Percentiles rank a stretch among this genome's conserved stretches.
Evolutionary conservation across 2,329 filamentous ascomycete genomes (phyloP).

Genomic region (Boeremia lycopersici): DNA sequence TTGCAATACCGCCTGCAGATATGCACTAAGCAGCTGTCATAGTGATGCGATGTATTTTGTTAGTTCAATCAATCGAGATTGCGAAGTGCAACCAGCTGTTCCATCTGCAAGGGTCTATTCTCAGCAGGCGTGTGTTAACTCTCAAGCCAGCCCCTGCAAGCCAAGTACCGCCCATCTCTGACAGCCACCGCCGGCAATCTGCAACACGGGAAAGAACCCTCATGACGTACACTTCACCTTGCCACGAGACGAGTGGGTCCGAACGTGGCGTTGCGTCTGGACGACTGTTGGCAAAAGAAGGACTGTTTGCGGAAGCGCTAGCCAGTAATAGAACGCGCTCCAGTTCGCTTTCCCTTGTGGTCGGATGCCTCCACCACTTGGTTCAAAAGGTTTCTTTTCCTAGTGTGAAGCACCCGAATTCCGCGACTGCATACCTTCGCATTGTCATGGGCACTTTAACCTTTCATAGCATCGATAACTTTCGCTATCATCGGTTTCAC

Average conservation of each 20-base stretch:
- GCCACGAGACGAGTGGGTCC: slow-evolving; percentile 47
- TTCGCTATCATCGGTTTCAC: too few relatives aligned
- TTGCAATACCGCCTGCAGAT: slow-evolving; percentile 11
- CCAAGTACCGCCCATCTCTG: slow-evolving; percentile 31
- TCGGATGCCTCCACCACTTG: slow-evolving; percentile 20
- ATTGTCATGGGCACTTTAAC: neutral
- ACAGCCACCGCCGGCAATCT: slow-evolving; percentile 43
- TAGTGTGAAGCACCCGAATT: slow-evolving; percentile 2
- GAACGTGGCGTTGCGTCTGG: slow-evolving; percentile 44
- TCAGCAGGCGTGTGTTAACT: slow-evolving; percentile 10
- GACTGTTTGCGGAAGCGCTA: slow-evolving; percentile 18
- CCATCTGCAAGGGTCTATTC: slow-evolving; percentile 19
- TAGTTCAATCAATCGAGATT: slow-evolving; percentile 34
- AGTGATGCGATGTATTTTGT: slow-evolving; percentile 17
- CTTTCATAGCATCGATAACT: neutral
- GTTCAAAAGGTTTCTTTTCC: slow-evolving; percentile 12
- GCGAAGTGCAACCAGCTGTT: slow-evolving; percentile 33
- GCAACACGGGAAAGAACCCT: slow-evolving; percentile 40
- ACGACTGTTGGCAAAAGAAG: slow-evolving; percentile 29
- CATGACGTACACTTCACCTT: slow-evolving; percentile 43
- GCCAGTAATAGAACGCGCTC: slow-evolving; percentile 10
- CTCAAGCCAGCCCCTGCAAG: slow-evolving; percentile 6
- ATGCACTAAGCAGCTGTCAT: neutral
- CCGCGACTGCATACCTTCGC: neutral
- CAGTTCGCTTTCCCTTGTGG: slow-evolving; percentile 27